Base-by-base conservation (phyloP, 352 stramenopile genomes). In the Pythium utonaiense region DNA sequence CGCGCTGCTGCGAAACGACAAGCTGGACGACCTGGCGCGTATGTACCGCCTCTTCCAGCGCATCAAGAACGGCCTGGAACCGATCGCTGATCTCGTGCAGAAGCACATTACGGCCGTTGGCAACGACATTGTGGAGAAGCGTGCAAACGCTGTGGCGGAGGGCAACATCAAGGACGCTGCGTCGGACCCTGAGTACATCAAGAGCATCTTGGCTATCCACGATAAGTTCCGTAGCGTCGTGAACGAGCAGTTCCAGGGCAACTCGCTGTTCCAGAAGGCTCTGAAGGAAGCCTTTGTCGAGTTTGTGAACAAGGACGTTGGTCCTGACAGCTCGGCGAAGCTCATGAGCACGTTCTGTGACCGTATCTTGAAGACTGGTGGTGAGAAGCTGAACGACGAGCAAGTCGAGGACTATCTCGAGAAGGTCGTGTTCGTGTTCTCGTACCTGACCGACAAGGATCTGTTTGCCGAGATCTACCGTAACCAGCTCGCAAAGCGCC, bases 331-430 rank as follows among this genome's bases (percentile, higher is more conserved):
- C 63, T 99, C 97, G 55, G 97, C 98, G 2, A 98, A 99, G 72
- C 79, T 99, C n/a, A 98, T 99, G 90, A 98, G 92, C 62, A 99
- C 95, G 40, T 99, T 98, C 78, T 99, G 97, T 72, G 98, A 99
- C 77, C 89, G 96, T 47, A 98, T 99, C 57, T 80, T 99, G 7
- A 99, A 99, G 79, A 98, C 90, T 53, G 97, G 96, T 33, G 96
- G 95, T 49, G 97, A 99, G 71, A 99, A 99, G 70, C 84, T 99
- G 21, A 98, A 82, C 53, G 97, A 99, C 66, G 83, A 93, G 62
- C 88, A 97, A 64, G 96, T 99, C 21, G 97, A 99, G 67, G 84
- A 98, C 62, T 98, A 93, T 64, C 68, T 99, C 17, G 94, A 98
- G 61, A 97, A 98, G 63, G 95, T 99, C 59, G 97, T 99, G 27